Percentiles rank a stretch among this genome's conserved stretches.
Evolutionary conservation across 768 basidiomycete genomes (phyloP).

Genomic region (Pilatotrama ljubarskyi): DNA sequence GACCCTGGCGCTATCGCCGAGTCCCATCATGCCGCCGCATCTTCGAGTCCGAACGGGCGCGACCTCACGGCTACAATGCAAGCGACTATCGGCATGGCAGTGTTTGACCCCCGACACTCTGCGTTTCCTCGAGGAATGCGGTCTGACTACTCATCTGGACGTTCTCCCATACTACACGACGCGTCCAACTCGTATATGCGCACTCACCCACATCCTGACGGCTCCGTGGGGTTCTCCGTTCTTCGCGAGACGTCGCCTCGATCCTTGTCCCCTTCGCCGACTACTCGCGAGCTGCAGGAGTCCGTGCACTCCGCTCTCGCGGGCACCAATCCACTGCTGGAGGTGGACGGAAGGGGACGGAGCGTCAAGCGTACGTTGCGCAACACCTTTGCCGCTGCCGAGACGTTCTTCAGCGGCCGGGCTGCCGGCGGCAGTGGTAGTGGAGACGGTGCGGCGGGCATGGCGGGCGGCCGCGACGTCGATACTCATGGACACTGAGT

Average conservation of each 20-base stretch:
- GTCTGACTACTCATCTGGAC: constrained; percentile 7
- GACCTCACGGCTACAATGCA: background rate
- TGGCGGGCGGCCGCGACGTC: constrained; percentile 20
- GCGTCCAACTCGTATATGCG: constrained; percentile 27
- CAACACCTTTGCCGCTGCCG: constrained; percentile 68
- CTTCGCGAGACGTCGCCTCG: constrained; percentile 21
- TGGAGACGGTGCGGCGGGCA: constrained; percentile 23
- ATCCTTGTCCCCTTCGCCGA: constrained; percentile 32
- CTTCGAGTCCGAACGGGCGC: constrained; percentile 9
- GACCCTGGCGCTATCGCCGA: constrained; percentile 5
- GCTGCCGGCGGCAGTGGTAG: constrained; percentile 14
- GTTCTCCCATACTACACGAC: constrained; percentile 24
- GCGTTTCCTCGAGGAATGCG: constrained; percentile 12
- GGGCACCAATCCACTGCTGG: constrained; percentile 8
- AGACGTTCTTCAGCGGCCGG: constrained; percentile 65
- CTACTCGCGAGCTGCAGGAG: constrained; percentile 43
- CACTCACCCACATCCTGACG: constrained; percentile 10
- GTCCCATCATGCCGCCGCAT: background rate
- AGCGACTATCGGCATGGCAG: constrained; percentile 16
- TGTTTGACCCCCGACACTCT: constrained; percentile 10
- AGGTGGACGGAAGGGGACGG: constrained; percentile 49
- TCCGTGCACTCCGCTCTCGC: constrained; percentile 38
- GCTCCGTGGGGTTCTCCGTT: constrained; percentile 12
- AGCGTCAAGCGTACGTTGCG: constrained; percentile 66
- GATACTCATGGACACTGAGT: constrained; percentile 22